These are phyloP conservation scores for Spathaspora sp. DNA, from an alignment of 1,139 yeast genomes.

Conservation along the genomic window DNA sequence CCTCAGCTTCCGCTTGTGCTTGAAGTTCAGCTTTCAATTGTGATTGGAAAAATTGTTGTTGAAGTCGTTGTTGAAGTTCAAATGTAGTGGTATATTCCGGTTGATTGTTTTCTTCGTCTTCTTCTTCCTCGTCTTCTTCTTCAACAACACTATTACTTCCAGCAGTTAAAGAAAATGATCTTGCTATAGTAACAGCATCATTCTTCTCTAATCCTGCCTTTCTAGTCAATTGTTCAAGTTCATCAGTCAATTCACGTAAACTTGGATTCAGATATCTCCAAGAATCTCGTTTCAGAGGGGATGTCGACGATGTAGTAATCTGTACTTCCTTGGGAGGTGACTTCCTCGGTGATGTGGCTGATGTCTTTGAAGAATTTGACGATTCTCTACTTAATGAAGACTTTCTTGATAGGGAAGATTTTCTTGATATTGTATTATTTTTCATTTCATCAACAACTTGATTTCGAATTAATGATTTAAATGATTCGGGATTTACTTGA, in stretches of 20 bases:
- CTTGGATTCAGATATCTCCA: constrained; percentile 50
- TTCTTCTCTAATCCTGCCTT: constrained; percentile 72
- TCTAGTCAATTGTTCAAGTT: constrained; percentile 62
- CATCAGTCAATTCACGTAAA: constrained; percentile 63
- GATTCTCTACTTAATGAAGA: constrained; percentile 8
- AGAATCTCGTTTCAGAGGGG: constrained; percentile 16
- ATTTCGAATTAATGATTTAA: constrained; percentile 75
- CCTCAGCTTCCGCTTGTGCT: constrained; percentile 5
- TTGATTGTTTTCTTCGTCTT: no score
- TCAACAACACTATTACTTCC: not conserved
- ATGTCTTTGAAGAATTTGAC: not conserved
- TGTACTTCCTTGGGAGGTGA: constrained; percentile 1
- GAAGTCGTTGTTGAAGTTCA: constrained; percentile 17
- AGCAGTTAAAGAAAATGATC: constrained; percentile 49
- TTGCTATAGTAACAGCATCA: constrained; percentile 73
- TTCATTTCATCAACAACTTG: constrained; percentile 72
- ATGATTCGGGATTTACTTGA: constrained; percentile 88
- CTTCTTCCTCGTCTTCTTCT: constrained; percentile 23
- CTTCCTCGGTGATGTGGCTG: not conserved
- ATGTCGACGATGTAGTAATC: constrained; percentile 10
- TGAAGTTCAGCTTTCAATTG: constrained; percentile 11
- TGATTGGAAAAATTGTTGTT: constrained; percentile 16
- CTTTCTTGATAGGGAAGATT: constrained; percentile 28
- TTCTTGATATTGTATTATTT: constrained; percentile 25
- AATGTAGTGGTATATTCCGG: constrained; percentile 6